Percentiles rank a stretch among this genome's conserved stretches.
Evolutionary conservation across 768 basidiomycete genomes (phyloP).

Genomic region (Thelephora aurantiotincta): DNA sequence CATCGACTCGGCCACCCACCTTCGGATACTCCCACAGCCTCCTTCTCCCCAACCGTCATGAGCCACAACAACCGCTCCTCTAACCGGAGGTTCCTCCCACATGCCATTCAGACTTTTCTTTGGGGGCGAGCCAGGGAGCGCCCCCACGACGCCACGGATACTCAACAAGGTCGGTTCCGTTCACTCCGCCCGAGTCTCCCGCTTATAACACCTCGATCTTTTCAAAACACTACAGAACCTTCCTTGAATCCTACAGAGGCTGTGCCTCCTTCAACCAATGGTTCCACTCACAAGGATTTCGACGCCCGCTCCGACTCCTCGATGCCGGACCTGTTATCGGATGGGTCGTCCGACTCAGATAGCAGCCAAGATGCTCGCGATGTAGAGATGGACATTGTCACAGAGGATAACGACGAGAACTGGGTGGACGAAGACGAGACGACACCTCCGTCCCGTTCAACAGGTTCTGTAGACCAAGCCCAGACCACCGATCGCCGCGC

Average conservation of each 20-base stretch:
- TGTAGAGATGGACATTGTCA: not conserved
- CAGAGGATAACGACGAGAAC: not conserved
- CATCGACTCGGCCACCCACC: no score
- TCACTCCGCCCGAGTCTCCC: not conserved
- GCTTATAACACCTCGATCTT: not conserved
- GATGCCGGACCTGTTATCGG: not conserved
- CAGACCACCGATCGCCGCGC: not conserved
- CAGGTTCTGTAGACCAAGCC: not conserved
- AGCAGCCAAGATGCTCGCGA: not conserved
- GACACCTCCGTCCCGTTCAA: not conserved
- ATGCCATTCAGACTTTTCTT: not conserved
- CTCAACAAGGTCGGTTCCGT: not conserved
- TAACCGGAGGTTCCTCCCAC: not conserved
- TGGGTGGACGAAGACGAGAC: not conserved
- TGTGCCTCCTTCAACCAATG: no score
- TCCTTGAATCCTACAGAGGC: not conserved
- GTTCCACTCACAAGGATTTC: not conserved
- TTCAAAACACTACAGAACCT: not conserved
- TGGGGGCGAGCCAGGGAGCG: not conserved
- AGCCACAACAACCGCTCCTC: not conserved
- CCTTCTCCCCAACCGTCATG: not conserved
- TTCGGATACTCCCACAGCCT: not conserved
- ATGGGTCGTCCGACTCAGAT: not conserved
- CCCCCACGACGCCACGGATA: not conserved
- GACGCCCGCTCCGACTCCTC: not conserved